A percentile compares a stretch with the other conserved stretches of the same genome.
Evolutionary conservation across 768 basidiomycete species (phyloP).

Genomic region (Kwoniella dendrophila): DNA sequence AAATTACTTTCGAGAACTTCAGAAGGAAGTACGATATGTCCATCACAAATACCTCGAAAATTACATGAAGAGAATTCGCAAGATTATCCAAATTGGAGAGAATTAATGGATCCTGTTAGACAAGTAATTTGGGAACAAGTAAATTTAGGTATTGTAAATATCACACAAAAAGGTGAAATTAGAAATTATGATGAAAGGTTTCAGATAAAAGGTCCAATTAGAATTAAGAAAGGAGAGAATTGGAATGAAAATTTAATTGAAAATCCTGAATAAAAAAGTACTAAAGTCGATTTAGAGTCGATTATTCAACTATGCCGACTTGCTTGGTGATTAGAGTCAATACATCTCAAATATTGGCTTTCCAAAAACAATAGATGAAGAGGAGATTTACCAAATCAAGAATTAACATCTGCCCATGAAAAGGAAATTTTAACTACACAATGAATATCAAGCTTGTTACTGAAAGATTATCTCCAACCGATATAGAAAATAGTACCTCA

Average conservation of each 20-base stretch:
- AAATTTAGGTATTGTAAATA: conserved; percentile 25
- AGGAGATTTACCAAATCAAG: no score
- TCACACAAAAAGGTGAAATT: conserved; percentile 42
- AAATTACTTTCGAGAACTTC: conserved; percentile 25
- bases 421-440: no score
- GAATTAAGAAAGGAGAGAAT: conserved; percentile 33
- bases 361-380: no score
- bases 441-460: no score
- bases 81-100: conserved; percentile 41
- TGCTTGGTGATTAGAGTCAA: no score
- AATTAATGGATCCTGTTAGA: conserved; percentile 41
- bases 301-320: no score
- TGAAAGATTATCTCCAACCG: no score
- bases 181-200: conserved; percentile 25
- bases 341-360: no score
- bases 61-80: conserved; percentile 28
- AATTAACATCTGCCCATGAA: no score
- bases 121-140: conserved; percentile 43
- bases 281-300: no score
- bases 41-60: conserved; percentile 41
- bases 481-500: no score
- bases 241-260: conserved; percentile 23
- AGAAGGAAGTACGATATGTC: conserved; percentile 37
- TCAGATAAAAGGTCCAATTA: conserved; percentile 43
- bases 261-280: no score